Base-by-base conservation (phyloP, 2,329 filamentous ascomycete genomes). In the Scedosporium apiospermum region DNA sequence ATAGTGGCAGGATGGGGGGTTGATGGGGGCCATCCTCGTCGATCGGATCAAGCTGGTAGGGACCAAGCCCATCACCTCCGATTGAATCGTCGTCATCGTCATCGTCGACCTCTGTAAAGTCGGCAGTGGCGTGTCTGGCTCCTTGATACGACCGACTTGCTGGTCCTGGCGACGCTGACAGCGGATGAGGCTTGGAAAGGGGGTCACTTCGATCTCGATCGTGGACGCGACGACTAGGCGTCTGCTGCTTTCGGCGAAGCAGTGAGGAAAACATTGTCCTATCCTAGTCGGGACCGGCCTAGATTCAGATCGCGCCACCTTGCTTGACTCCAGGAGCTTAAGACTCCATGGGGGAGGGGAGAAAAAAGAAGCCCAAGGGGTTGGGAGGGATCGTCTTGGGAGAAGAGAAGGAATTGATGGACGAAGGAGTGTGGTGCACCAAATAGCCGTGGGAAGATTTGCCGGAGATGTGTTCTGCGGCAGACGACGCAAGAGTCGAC, bases 1-100 rank as follows among this genome's bases (percentile, higher is more conserved):
- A 96, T 63, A 96, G 86, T 58, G 91, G 91, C 65, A 96, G 78
- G 55, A 84, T 71, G 26, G 77, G 77, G 67, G 72, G 71, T 62
- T 64, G 61, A 18, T 64, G 34, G 23, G 53, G 46, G n/a, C 61
- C 61, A 58, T 62, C 65, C 58, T 65, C 61, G 38, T 66, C 65
- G 16, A 63, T 61, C 6, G 62, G 65, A 16, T 65, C 65, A 7
- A 23, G 21, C 53, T 63, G 62, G 63, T 66, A 69, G 61, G 65
- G 62, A 34, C 64, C 65, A 58, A 69, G 63, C 10, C 69, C 71
- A 59, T 77, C 75, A 18, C 69, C 67, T 18, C 69, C 72, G n/a
- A 69, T 68, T 72, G 30, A 75, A 73, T 18, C 77, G 38, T 80
- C 76, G 12, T 78, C 78, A 3, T 76, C 76, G 57, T 80, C 81